Evolutionary conservation across 768 basidiomycete genomes (phyloP).

Genomic region (Boletus fagicola): DNA sequence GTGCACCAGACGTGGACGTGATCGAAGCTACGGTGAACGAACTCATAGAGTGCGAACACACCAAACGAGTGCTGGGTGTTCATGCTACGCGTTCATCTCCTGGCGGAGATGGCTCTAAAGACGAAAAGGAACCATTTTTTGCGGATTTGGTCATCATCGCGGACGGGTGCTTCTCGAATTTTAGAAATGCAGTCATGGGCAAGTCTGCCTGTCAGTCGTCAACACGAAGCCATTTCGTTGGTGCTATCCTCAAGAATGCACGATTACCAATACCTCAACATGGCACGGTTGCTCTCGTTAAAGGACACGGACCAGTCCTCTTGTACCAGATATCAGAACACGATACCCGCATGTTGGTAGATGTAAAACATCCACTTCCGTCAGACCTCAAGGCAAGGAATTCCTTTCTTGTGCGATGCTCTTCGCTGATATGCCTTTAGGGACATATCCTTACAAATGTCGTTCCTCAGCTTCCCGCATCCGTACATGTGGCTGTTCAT

Average conservation of each 20-base stretch:
- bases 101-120: constrained; percentile 27
- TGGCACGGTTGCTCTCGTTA: constrained; percentile 81
- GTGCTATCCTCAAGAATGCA: constrained; percentile 77
- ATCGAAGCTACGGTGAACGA: constrained; percentile 84
- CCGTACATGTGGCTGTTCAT: constrained; percentile 63
- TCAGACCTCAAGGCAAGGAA: constrained; percentile 66
- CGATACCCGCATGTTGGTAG: constrained; percentile 92
- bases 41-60: constrained; percentile 57
- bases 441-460: constrained; percentile 68
- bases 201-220: constrained; percentile 44
- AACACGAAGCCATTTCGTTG: constrained; percentile 80
- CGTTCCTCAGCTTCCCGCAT: constrained; percentile 75
- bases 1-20: constrained; percentile 66
- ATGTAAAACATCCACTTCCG: constrained; percentile 82
- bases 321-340: constrained; percentile 87
- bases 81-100: constrained; percentile 48
- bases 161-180: constrained; percentile 95
- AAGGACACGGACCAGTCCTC: constrained; percentile 82
- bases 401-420: neutral
- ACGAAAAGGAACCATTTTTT: constrained; percentile 52
- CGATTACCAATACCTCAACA: constrained; percentile 69
- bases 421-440: constrained; percentile 34
- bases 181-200: constrained; percentile 70
- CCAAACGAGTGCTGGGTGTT: constrained; percentile 63
- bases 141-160: constrained; percentile 85